A percentile compares a stretch with the other conserved stretches of the same genome.
These are phyloP conservation scores for Porcisia deanei DNA, from an alignment of 208 protist species.

Conservation along the genomic window DNA sequence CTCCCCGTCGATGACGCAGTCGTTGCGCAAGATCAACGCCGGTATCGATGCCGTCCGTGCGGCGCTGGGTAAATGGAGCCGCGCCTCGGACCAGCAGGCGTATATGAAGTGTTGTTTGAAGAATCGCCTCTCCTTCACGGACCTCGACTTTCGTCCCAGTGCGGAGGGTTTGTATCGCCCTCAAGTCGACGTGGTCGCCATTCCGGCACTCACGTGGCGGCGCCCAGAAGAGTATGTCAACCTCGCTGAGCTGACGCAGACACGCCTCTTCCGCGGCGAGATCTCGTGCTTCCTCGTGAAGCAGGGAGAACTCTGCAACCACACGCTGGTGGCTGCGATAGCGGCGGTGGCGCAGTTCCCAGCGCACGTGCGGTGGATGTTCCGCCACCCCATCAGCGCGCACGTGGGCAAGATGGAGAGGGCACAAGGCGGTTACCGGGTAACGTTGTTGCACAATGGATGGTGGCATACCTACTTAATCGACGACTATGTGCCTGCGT, in stretches of 20 bases:
- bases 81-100: conserved; percentile 36
- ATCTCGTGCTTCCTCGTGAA: conserved; percentile 54
- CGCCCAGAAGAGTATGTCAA: conserved; percentile 52
- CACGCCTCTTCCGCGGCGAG: conserved; percentile 52
- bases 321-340: conserved; percentile 72
- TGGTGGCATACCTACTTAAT: conserved; percentile 78
- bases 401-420: conserved; percentile 44
- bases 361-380: conserved; percentile 45
- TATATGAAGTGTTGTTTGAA: conserved; percentile 46
- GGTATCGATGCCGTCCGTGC: conserved; percentile 35
- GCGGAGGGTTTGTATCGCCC: conserved; percentile 35
- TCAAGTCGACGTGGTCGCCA: conserved; percentile 25
- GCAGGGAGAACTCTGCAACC: conserved; percentile 64
- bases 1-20: conserved; percentile 36
- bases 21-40: conserved; percentile 30
- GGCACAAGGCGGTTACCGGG: conserved; percentile 56
- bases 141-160: conserved; percentile 50
- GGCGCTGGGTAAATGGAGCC: conserved; percentile 35
- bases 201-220: conserved; percentile 44
- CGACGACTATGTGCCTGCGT: conserved; percentile 79
- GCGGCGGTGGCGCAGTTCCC: conserved; percentile 59
- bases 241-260: conserved; percentile 31
- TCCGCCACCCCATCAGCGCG: conserved; percentile 57
- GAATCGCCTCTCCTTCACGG: conserved; percentile 47
- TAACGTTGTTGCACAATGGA: conserved; percentile 72